Conservation (phyloP, 1,139 yeast species). For the Protomyces pachydermus region DNA sequence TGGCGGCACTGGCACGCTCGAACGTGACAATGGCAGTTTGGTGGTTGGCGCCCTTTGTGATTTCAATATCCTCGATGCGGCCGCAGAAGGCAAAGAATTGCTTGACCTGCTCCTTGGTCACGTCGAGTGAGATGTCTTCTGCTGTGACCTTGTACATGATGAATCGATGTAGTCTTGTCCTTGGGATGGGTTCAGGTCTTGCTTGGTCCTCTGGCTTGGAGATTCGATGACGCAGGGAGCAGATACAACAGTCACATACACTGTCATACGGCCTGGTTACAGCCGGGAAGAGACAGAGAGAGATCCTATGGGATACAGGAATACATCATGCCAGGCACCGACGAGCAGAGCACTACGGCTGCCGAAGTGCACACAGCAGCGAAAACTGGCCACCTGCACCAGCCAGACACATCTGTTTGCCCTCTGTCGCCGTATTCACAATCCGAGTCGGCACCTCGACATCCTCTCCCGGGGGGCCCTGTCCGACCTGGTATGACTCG, state of each 20-base stretch:
- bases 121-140: slow-evolving; percentile 54
- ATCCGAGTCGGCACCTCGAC: slow-evolving; percentile 80
- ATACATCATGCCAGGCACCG: too few species aligned
- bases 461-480: slow-evolving; percentile 88
- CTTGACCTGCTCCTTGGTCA: slow-evolving; percentile 52
- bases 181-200: neutral
- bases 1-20: slow-evolving; percentile 56
- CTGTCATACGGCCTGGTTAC: too few species aligned
- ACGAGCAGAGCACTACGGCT: neutral
- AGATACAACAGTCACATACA: neutral
- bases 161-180: neutral
- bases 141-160: slow-evolving; percentile 45
- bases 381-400: slow-evolving; percentile 97
- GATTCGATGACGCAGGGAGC: neutral
- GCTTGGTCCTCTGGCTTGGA: neutral
- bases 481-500: slow-evolving; percentile 91
- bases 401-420: slow-evolving; percentile 59
- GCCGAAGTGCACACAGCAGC: slow-evolving; percentile 15
- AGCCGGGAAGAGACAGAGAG: neutral
- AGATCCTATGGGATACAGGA: neutral
- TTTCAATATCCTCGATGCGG: slow-evolving; percentile 48
- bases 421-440: slow-evolving; percentile 85
- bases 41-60: slow-evolving; percentile 37
- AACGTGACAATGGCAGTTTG: slow-evolving; percentile 51
- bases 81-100: slow-evolving; percentile 80